Base-by-base conservation (phyloP, 257 asterid genomes). In the Gentiana dahurica region DNA sequence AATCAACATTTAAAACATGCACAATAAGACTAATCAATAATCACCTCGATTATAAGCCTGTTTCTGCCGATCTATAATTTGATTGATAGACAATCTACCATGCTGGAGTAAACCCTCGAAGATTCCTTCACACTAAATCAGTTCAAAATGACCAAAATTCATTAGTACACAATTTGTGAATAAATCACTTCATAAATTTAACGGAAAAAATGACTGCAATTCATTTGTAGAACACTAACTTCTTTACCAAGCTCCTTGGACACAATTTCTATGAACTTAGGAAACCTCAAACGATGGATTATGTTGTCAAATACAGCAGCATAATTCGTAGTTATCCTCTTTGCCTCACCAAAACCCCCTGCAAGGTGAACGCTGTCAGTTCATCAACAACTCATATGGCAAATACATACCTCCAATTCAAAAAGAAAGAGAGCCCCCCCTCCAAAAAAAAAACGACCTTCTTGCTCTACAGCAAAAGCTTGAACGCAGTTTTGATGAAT, bases 401-500 rank as follows among this genome's bases (percentile, higher is more conserved):
- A 11, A 34, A 33, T 11, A 2, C 24, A 57, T 57, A n/a, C n/a
- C 37, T 38, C 11, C 41, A 3, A 41, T 41, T 41, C 9, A 10
- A 41, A 41, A 10, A 55, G 13, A 39, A 55, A 53, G 12, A 33
- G 43, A 36, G 36, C 41, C 24, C 24, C 24, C 24, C 24, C 24
- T 0, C 1, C 15, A 36, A 8, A 38, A 2, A 47, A 47, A 34
- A 54, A 48, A 33, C 3, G 8, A 90, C 96, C 96, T 59, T 77
- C 84, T 64, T 61, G 80, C 60, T 65, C 74, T 4, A 73, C 8
- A 11, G 81, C 49, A 46, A 87, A 87, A 57, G 95, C 93, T 71
- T 91, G 96, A 47, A 85, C 85, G 48, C 94, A 87, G 63, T 87
- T 91, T 43, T 91, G 96, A 79, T 87, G 92, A 62, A 85, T 77